These are phyloP conservation scores for Kodamaea arcana DNA, from an alignment of 1,139 yeast genomes.

Conservation along the genomic window DNA sequence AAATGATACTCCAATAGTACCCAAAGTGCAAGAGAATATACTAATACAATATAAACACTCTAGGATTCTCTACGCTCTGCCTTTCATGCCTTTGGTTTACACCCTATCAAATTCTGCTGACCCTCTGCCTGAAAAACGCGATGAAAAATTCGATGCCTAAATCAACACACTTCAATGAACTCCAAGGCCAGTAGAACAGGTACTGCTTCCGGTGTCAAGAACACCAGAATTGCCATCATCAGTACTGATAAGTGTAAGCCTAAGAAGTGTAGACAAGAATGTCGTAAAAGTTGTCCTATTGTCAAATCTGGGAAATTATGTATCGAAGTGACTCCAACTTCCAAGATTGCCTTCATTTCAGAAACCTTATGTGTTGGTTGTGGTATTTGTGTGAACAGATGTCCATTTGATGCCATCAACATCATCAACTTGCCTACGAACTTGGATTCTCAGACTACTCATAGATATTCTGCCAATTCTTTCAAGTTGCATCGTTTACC, in stretches of 20 bases:
- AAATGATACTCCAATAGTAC: too few relatives aligned
- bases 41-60: too few relatives aligned
- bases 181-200: slow-evolving; percentile 6
- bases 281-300: slow-evolving; percentile 95
- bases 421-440: slow-evolving; percentile 96
- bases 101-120: too few relatives aligned
- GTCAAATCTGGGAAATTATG: slow-evolving; percentile 96
- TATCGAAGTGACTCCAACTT: slow-evolving; percentile 89
- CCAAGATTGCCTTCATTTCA: slow-evolving; percentile 93
- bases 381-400: slow-evolving; percentile 98
- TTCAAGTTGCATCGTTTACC: slow-evolving; percentile 96
- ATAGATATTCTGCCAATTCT: slow-evolving; percentile 95
- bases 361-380: slow-evolving; percentile 96
- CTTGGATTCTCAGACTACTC: slow-evolving; percentile 87
- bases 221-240: slow-evolving; percentile 91
- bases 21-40: too few relatives aligned
- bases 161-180: slow-evolving; percentile 1
- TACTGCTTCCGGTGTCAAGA: slow-evolving; percentile 21
- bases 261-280: slow-evolving; percentile 96
- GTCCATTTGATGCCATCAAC: slow-evolving; percentile 95
- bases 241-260: slow-evolving; percentile 94
- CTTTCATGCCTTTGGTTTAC: too few relatives aligned
- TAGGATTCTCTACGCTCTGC: too few relatives aligned
- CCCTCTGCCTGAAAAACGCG: background rate
- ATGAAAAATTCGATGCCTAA: slow-evolving; percentile 1